These are phyloP conservation scores for Backusella westeae DNA, from an alignment of 192 early-diverging fungal species.

Conservation along the genomic window DNA sequence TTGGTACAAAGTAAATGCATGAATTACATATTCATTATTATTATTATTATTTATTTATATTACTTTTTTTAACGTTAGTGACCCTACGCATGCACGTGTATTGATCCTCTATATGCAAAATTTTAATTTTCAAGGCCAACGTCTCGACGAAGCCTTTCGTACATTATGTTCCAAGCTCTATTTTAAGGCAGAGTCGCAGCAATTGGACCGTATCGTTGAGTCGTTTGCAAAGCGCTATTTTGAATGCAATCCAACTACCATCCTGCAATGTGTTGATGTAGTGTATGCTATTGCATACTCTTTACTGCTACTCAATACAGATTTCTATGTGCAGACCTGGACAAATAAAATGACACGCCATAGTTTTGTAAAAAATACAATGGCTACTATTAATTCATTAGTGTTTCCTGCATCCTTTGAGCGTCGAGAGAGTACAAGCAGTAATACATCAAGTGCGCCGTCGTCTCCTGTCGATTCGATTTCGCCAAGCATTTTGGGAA, in stretches of 20 bases:
- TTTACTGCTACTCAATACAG: constrained; percentile 87
- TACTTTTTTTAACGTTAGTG: background rate
- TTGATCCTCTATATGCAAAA: constrained; percentile 68
- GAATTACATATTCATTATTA: background rate
- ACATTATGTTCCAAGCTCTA: constrained; percentile 68
- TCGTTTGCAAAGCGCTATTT: constrained; percentile 79
- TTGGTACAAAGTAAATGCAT: constrained; percentile 31
- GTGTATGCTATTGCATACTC: constrained; percentile 86
- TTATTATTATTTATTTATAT: background rate
- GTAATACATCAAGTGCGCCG: background rate
- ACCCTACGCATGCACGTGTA: constrained; percentile 27
- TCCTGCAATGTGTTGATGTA: constrained; percentile 51
- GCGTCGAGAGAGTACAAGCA: background rate
- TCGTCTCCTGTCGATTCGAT: background rate
- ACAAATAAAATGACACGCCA: constrained; percentile 68
- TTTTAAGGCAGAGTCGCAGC: constrained; percentile 89
- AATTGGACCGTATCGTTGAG: constrained; percentile 82
- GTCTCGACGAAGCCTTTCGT: constrained; percentile 69
- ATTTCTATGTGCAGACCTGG: constrained; percentile 76
- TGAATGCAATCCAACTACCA: constrained; percentile 67
- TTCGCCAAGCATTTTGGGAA: background rate
- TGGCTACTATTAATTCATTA: constrained; percentile 23
- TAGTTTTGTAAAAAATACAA: constrained; percentile 73
- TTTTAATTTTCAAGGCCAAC: constrained; percentile 68
- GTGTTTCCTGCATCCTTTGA: background rate